Evolutionary conservation across 768 basidiomycete genomes (phyloP).

Genomic region (Tricholoma sp.): DNA sequence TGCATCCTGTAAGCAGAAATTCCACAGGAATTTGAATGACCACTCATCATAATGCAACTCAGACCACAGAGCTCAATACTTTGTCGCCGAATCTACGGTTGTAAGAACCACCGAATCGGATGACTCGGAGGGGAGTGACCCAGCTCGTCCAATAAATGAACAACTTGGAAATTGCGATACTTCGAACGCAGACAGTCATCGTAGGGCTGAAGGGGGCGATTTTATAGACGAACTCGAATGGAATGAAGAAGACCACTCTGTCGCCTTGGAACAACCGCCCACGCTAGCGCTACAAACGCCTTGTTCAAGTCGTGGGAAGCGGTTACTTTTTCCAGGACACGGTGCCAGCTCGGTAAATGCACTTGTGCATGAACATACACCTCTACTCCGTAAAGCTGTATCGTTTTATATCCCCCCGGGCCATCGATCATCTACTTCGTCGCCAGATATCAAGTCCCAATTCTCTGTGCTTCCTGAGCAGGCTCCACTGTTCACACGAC

Average conservation of each 20-base stretch:
- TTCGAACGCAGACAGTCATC: conserved; percentile 7
- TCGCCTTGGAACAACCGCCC: conserved; percentile 1
- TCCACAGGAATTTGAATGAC: background rate
- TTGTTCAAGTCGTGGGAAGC: background rate
- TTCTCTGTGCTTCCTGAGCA: background rate
- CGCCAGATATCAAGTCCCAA: background rate
- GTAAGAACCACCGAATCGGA: conserved; percentile 36
- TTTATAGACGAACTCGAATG: conserved; percentile 18
- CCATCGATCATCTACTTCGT: conserved; percentile 5
- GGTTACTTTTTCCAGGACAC: background rate
- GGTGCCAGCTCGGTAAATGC: background rate
- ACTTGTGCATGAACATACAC: conserved; percentile 23
- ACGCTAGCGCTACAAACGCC: background rate
- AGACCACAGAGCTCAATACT: conserved; percentile 69
- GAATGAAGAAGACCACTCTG: conserved; percentile 15
- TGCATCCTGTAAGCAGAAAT: conserved; percentile 45
- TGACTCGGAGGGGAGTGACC: conserved; percentile 38
- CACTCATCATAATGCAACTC: background rate
- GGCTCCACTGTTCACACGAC: background rate
- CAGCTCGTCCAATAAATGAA: conserved; percentile 11
- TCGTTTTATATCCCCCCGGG: conserved; percentile 22
- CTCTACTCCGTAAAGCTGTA: conserved; percentile 29
- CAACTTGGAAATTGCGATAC: conserved; percentile 20
- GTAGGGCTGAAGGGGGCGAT: conserved; percentile 13
- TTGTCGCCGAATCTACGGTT: conserved; percentile 55